Evolutionary conservation across 2,329 filamentous ascomycete species (phyloP).

Genomic region (Cladosporium halotolerans): DNA sequence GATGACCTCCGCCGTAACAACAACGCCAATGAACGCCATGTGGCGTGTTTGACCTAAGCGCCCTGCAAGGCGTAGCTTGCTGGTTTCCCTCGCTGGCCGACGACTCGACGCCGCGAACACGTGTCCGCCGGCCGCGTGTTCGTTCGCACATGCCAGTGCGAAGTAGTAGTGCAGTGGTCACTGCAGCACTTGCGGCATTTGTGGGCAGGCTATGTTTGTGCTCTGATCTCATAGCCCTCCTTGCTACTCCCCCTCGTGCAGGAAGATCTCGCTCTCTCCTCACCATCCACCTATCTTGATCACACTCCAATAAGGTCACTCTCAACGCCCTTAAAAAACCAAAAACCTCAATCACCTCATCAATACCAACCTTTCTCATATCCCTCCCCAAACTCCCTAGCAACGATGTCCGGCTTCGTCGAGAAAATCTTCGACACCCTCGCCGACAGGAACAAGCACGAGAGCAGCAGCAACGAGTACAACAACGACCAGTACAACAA

Average conservation of each 20-base stretch:
- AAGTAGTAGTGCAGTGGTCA: background rate
- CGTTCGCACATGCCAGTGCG: constrained; percentile 5
- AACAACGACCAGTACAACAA: background rate
- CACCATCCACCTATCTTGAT: background rate
- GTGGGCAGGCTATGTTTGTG: background rate
- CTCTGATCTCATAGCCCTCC: no score
- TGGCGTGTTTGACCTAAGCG: background rate
- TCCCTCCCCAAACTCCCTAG: background rate
- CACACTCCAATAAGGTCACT: background rate
- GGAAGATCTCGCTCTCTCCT: background rate
- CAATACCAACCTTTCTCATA: background rate
- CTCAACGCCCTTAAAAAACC: background rate
- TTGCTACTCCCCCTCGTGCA: no score
- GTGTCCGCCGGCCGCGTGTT: constrained; percentile 3
- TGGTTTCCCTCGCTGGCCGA: background rate
- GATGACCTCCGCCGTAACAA: no score
- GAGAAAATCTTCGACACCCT: constrained; percentile 26
- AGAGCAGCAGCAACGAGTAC: constrained; percentile 1
- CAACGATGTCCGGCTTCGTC: constrained; percentile 23
- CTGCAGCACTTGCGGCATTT: background rate
- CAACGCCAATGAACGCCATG: no score
- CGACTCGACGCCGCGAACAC: background rate
- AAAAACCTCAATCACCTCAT: background rate
- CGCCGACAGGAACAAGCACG: constrained; percentile 11
- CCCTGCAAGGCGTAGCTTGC: background rate